Evolutionary conservation across 2,329 filamentous ascomycete species (phyloP), one percentile per base, ranked within the genome.

Genomic region (Metarhizium brunneum): DNA sequence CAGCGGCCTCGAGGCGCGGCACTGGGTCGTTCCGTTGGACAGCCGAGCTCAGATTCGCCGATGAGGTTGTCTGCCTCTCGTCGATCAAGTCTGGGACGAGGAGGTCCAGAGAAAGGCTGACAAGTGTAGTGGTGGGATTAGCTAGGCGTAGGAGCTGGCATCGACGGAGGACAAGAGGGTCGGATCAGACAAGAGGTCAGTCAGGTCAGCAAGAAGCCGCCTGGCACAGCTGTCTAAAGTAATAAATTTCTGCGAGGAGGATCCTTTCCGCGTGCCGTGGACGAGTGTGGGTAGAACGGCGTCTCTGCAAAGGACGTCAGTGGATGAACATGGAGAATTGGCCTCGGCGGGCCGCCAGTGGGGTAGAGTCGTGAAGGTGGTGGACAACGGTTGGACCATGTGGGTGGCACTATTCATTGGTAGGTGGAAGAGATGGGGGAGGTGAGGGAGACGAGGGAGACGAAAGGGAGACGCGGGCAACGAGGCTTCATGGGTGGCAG

Each of bases 331-430:
- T 54, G 40, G 53, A 51, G 57, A 59, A 56, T 43, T 54, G 56
- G 47, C 52, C 52, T 56, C 56, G n/a, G 54, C 58, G 58, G 56
- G 56, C 56, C 58, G 58, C 43, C 35, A 40, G 57, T 59, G 57
- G 57, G 55, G 57, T 18, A 16, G 50, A 50, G 48, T 43, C 32
- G 52, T 30, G 47, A 54, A 47, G 32, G 40, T 47, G 32, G 42
- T 52, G 49, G 50, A 50, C 45, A 54, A 52, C 53, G 51, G 57
- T 55, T 57, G 43, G 52, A 30, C 51, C 38, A 36, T 30, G 50
- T 50, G 52, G 49, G 51, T 20, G 51, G 51, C 51, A 52, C 47
- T 54, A 54, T 50, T 30, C 40, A 14, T 30, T 47, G 16, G 50
- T 52, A 16, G 50, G n/a, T 6, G 4, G 10, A 20, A 20, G n/a